Percentiles rank a stretch among this genome's conserved stretches.
phyloP scores from a whole-genome alignment of 108 stramenopile species.

The Cyclostephanos tholiformis region DNA sequence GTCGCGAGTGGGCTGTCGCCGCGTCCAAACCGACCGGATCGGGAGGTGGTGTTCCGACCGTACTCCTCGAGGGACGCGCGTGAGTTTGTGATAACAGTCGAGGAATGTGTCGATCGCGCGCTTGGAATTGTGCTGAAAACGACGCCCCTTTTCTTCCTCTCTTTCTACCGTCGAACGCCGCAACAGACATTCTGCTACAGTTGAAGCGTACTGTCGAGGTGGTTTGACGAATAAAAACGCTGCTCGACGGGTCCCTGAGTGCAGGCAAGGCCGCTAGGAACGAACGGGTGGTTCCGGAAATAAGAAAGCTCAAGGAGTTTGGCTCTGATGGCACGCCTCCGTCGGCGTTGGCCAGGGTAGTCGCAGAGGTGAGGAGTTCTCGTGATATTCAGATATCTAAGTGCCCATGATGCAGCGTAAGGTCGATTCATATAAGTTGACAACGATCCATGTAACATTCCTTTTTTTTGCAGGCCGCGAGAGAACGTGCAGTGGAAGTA shows the following conservation, averaged over 20 bases:
- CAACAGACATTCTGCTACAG: conserved; percentile 60
- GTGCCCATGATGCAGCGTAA: not conserved
- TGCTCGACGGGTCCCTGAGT: conserved; percentile 64
- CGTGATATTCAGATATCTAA: not conserved
- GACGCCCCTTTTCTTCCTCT: not conserved
- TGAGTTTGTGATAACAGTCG: no score
- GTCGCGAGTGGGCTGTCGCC: conserved; percentile 66
- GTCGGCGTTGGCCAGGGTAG: conserved; percentile 19
- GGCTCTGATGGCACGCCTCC: conserved; percentile 64
- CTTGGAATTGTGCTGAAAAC: no score
- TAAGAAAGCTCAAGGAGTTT: conserved; percentile 52
- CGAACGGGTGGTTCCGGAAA: conserved; percentile 53
- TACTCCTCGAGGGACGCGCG: conserved; percentile 84
- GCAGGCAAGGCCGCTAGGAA: conserved; percentile 82
- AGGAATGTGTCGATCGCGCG: no score
- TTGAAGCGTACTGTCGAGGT: conserved; percentile 75
- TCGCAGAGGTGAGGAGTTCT: conserved; percentile 28
- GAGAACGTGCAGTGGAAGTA: conserved; percentile 46
- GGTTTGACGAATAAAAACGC: conserved; percentile 42
- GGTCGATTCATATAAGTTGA: conserved; percentile 1
- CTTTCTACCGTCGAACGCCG: not conserved
- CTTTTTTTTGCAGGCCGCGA: conserved; percentile 47
- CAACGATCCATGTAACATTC: no score
- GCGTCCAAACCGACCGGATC: conserved; percentile 66
- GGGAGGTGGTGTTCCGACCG: conserved; percentile 72